A percentile compares a stretch with the other conserved stretches of the same genome.
Conservation (phyloP, 495 filamentous ascomycete species). For the Xylona heveae region DNA sequence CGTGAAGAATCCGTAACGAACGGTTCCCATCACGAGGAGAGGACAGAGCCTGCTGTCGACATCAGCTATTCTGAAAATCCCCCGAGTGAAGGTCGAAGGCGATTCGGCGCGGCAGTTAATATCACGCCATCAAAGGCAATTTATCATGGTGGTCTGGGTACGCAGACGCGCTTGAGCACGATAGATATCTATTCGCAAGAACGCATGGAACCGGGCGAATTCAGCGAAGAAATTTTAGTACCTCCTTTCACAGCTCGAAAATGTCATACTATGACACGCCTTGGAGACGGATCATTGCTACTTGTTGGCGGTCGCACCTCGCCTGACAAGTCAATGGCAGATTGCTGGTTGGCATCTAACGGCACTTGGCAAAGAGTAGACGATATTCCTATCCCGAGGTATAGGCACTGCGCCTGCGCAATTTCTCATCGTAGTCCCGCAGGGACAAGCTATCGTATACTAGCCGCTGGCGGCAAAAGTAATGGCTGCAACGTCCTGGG, state of each 20-base stretch:
- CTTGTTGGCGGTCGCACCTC: slow-evolving; percentile 64
- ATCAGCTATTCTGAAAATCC: slow-evolving; percentile 4
- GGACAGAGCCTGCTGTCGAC: neutral
- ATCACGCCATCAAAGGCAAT: neutral
- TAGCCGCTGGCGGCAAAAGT: slow-evolving; percentile 53
- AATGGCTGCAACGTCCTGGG: slow-evolving; percentile 29
- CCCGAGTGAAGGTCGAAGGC: slow-evolving; percentile 7
- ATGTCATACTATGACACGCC: slow-evolving; percentile 53
- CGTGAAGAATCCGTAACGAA: neutral
- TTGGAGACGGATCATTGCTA: slow-evolving; percentile 28
- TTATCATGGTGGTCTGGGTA: slow-evolving; percentile 12
- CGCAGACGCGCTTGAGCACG: slow-evolving; percentile 28
- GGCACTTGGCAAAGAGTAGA: slow-evolving; percentile 38
- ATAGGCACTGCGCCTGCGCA: slow-evolving; percentile 46
- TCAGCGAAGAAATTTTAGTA: slow-evolving; percentile 7
- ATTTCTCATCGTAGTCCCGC: no score
- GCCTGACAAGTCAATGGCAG: slow-evolving; percentile 37
- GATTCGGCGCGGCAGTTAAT: slow-evolving; percentile 9
- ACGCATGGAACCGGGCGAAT: slow-evolving; percentile 9
- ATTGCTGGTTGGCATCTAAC: slow-evolving; percentile 50
- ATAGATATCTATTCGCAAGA: slow-evolving; percentile 49
- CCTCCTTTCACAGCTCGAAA: slow-evolving; percentile 32
- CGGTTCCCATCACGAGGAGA: neutral
- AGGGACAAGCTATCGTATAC: slow-evolving; percentile 20
- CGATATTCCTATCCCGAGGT: slow-evolving; percentile 41